Base-by-base conservation (phyloP, 2,329 filamentous ascomycete species). In the Stemphylium vesicarium region DNA sequence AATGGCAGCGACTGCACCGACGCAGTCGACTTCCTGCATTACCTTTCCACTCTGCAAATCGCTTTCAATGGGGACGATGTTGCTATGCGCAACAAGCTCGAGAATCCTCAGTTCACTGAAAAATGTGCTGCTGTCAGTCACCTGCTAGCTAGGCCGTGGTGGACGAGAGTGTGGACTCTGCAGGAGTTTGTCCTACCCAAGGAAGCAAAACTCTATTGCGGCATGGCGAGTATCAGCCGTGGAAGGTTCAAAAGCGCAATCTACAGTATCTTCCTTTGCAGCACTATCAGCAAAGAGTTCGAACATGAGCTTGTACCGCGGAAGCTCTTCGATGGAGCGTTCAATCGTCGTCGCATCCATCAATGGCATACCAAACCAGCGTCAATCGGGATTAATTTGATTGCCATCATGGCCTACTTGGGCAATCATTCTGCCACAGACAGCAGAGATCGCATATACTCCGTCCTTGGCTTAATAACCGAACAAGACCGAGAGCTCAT, bases 131-230 rank as follows among this genome's bases (percentile, higher is more conserved):
- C 66, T 10, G 59, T 71, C 1, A 68, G 63, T 10, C 56, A 50
- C n/a, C 20, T 73, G 2, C 59, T 73, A 2, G 59, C 48, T 6
- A 60, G 70, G 10, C 56, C 63, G 13, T 72, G 69, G 69, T 73
- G 63, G 64, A 69, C 65, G 1, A 56, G 69, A 13, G 60, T 64
- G 1, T 70, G 65, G 69, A 72, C 69, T 3, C 50, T 71, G 10
- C 70, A 73, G 41, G 69, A 72, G 38, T 72, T 71, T 26, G 64
- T 71, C 1, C 59, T 73, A 1, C 67, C 68, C 2, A 60, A 57
- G 37, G 64, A 69, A 55, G 66, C 22, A 4, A 24, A 24, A 24
- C 22, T 24, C 7, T 24, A 24, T 6, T 24, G 22, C 7, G 22
- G 22, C 4, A 24, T 24, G 22, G 4, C 22, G 6, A 24, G 22